Conservation (phyloP, 140 eudicot genomes). For the Oenanthe javanica region DNA sequence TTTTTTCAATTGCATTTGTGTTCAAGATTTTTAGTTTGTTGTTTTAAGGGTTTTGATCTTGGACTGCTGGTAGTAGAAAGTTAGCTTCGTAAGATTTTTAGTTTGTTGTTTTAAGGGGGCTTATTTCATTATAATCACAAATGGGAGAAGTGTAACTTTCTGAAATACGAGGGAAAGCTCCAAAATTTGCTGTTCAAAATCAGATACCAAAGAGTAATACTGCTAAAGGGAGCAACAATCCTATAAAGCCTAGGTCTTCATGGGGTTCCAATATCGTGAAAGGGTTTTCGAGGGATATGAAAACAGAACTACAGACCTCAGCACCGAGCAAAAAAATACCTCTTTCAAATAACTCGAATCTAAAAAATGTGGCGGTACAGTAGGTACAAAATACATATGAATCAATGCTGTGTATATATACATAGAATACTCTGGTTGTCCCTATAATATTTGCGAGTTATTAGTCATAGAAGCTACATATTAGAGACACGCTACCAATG, state of each 20-base stretch:
- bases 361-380: slow-evolving; percentile 21
- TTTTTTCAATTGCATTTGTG: no score
- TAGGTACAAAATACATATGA: no score
- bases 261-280: slow-evolving; percentile 84
- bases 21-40: no score
- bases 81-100: neutral
- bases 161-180: slow-evolving; percentile 38
- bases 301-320: slow-evolving; percentile 31
- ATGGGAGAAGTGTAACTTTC: slow-evolving; percentile 39
- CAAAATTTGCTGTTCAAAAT: slow-evolving; percentile 56
- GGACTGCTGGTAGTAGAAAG: neutral
- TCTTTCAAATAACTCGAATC: slow-evolving; percentile 21
- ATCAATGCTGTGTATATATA: no score
- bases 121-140: neutral
- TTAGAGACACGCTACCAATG: no score
- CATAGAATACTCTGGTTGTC: no score
- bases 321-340: slow-evolving; percentile 35
- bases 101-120: no score
- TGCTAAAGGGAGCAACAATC: slow-evolving; percentile 29
- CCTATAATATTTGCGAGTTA: no score
- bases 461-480: no score
- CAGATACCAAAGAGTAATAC: slow-evolving; percentile 41
- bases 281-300: slow-evolving; percentile 69
- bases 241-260: slow-evolving; percentile 51
- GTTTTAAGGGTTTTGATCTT: no score